Evolutionary conservation across 192 early-diverging fungal species (phyloP).

Genomic region (Allomyces macrogynus): DNA sequence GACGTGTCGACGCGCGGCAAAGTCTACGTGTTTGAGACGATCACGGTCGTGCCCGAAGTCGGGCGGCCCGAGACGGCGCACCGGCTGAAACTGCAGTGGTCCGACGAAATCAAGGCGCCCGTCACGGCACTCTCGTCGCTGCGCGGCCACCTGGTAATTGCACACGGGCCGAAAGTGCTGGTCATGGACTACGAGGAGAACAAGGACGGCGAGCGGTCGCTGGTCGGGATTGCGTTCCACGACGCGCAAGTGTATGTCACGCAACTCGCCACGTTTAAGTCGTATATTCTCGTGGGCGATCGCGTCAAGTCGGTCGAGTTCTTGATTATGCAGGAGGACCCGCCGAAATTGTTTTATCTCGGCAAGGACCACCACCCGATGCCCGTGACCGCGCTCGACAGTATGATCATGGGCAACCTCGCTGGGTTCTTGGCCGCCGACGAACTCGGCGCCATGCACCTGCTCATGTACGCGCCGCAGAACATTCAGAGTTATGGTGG

Average conservation of each 20-base stretch:
- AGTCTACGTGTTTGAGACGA: slow-evolving; percentile 81
- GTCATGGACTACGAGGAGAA: slow-evolving; percentile 68
- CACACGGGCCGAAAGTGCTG: slow-evolving; percentile 73
- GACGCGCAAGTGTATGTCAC: slow-evolving; percentile 83
- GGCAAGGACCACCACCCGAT: slow-evolving; percentile 75
- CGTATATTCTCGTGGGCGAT: slow-evolving; percentile 73
- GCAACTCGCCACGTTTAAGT: slow-evolving; percentile 59
- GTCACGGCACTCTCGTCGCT: slow-evolving; percentile 68
- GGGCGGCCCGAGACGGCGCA: slow-evolving; percentile 86
- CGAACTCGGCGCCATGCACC: slow-evolving; percentile 61
- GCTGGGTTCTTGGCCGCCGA: slow-evolving; percentile 51
- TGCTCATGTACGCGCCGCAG: slow-evolving; percentile 70
- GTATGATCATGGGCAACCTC: slow-evolving; percentile 53
- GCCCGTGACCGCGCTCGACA: slow-evolving; percentile 47
- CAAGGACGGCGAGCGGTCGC: slow-evolving; percentile 22
- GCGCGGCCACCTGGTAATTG: slow-evolving; percentile 67
- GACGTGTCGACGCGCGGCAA: slow-evolving; percentile 75
- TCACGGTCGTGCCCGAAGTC: slow-evolving; percentile 90
- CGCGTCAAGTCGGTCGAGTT: slow-evolving; percentile 73
- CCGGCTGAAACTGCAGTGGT: slow-evolving; percentile 63
- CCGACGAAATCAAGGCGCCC: slow-evolving; percentile 66
- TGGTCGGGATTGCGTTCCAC: slow-evolving; percentile 82
- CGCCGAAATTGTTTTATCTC: slow-evolving; percentile 63
- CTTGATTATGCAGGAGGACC: slow-evolving; percentile 58
- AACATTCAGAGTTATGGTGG: slow-evolving; percentile 76